These are phyloP conservation scores for Moesziomyces parantarcticus DNA, from an alignment of 1,284 basidiomycete species.

Conservation along the genomic window DNA sequence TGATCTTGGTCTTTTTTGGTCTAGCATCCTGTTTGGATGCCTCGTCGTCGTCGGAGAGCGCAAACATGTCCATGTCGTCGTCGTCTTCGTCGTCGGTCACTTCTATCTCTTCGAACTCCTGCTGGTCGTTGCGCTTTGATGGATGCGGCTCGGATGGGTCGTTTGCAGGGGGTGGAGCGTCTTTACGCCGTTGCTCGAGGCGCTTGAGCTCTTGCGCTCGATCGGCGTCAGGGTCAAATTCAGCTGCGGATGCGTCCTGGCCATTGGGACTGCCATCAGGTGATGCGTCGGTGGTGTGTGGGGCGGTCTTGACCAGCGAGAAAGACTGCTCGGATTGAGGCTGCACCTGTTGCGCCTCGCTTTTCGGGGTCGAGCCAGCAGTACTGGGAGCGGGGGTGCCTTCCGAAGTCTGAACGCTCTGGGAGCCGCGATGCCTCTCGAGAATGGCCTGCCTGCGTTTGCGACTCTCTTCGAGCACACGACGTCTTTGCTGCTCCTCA, in stretches of 20 bases:
- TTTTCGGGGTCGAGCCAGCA: background rate
- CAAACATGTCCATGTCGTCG: slow-evolving; percentile 67
- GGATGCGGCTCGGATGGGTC: background rate
- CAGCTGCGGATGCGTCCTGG: slow-evolving; percentile 42
- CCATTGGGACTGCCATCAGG: background rate
- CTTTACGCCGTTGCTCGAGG: slow-evolving; percentile 25
- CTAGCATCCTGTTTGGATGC: slow-evolving; percentile 1
- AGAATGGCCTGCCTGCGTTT: slow-evolving; percentile 48
- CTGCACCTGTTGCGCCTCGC: background rate
- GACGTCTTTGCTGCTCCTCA: slow-evolving; percentile 22
- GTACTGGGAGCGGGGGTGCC: background rate
- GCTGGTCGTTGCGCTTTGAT: slow-evolving; percentile 16
- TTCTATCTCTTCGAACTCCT: slow-evolving; percentile 60
- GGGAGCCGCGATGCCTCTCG: slow-evolving; percentile 25
- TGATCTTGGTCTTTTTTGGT: slow-evolving; percentile 51
- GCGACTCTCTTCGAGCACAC: slow-evolving; percentile 52
- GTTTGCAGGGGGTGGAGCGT: no score
- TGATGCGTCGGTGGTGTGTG: background rate
- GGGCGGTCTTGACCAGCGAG: slow-evolving; percentile 12
- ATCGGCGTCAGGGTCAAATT: slow-evolving; percentile 44
- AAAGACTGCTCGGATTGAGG: slow-evolving; percentile 5
- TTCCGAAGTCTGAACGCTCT: background rate
- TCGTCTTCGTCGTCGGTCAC: slow-evolving; percentile 63
- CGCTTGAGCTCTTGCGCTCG: slow-evolving; percentile 33
- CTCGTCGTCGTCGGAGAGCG: slow-evolving; percentile 47